Conservation (phyloP, 1,284 basidiomycete species). For the Gastroboletus turbinatus region DNA sequence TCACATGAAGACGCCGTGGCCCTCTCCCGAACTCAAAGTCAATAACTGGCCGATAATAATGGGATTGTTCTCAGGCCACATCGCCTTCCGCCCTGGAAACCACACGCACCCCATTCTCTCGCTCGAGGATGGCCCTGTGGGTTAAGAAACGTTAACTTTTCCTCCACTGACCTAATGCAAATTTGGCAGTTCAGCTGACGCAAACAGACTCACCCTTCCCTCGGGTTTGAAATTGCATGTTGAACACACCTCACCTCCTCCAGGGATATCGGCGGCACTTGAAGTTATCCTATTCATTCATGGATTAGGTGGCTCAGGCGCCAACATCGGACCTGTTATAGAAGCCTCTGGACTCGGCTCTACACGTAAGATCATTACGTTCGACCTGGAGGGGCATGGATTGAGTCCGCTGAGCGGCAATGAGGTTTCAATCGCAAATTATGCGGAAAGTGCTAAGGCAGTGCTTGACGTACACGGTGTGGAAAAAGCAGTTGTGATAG, state of each 20-base stretch:
- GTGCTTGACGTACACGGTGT: constrained; percentile 12
- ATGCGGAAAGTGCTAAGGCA: constrained; percentile 13
- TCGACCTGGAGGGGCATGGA: constrained; percentile 3
- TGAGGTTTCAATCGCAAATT: constrained; percentile 11
- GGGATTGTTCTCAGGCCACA: neutral
- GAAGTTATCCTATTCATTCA: constrained; percentile 11
- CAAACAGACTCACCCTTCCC: neutral
- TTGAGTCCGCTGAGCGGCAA: constrained; percentile 15
- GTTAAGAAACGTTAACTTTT: neutral
- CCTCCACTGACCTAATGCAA: neutral
- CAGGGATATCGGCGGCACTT: neutral
- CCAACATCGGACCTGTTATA: constrained; percentile 7
- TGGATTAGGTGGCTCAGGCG: constrained; percentile 3
- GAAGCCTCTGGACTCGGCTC: constrained; percentile 5
- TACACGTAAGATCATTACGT: constrained; percentile 21
- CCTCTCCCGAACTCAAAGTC: neutral
- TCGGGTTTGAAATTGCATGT: constrained; percentile 5
- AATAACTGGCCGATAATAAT: neutral
- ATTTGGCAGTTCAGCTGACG: constrained; percentile 6
- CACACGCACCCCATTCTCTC: neutral
- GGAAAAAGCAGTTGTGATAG: constrained; percentile 5
- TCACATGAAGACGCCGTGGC: neutral
- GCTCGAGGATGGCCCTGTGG: constrained; percentile 2
- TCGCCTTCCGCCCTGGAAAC: neutral
- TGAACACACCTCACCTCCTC: neutral